Evolutionary conservation across 805 yeast genomes (phyloP).

Genomic region (Schizosaccharomyces cryophilus): DNA sequence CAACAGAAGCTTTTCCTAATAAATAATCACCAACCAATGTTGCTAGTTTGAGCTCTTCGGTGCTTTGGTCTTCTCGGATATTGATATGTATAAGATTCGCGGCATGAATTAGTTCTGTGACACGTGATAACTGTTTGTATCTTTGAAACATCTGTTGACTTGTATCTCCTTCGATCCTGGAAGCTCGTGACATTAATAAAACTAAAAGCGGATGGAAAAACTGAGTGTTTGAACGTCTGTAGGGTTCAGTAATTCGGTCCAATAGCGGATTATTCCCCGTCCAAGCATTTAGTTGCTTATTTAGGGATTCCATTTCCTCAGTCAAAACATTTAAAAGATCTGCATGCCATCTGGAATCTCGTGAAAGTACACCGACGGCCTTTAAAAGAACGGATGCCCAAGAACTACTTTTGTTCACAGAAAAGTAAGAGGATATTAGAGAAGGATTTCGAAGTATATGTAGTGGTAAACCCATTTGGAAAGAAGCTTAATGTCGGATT

Average conservation of each 20-base stretch:
- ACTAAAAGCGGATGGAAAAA: background rate
- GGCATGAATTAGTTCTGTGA: background rate
- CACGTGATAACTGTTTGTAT: background rate
- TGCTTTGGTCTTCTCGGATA: background rate
- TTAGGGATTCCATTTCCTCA: background rate
- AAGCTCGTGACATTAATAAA: background rate
- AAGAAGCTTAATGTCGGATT: no score
- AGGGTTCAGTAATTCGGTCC: background rate
- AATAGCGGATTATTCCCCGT: background rate
- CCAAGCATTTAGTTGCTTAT: background rate
- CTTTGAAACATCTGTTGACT: background rate
- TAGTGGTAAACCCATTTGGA: no score
- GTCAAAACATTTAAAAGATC: background rate
- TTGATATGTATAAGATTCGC: background rate
- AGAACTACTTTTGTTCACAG: background rate
- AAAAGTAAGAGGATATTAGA: background rate
- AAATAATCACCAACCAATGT: slow-evolving; percentile 90
- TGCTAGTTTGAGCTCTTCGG: slow-evolving; percentile 85
- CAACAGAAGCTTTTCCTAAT: slow-evolving; percentile 87
- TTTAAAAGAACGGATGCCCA: background rate
- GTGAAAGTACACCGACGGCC: background rate
- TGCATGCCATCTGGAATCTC: background rate
- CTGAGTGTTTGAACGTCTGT: background rate
- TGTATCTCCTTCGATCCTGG: background rate
- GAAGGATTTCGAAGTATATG: background rate